Base-by-base conservation (phyloP, 2,329 filamentous ascomycete genomes). In the Plenodomus biglobosus region DNA sequence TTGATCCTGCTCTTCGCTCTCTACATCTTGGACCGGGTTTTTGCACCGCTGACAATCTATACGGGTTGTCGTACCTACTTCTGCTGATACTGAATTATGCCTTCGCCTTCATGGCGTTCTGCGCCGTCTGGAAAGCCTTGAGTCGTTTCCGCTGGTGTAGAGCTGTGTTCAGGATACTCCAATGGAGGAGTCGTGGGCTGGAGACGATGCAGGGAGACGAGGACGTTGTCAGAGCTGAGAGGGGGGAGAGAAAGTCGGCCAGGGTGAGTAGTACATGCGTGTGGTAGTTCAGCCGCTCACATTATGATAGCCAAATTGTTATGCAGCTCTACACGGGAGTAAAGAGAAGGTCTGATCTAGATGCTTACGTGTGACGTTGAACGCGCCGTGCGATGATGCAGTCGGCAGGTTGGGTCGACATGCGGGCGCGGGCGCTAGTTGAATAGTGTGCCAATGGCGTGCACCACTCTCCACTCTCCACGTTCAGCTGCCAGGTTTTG, bases 21-120 rank as follows among this genome's bases (percentile, higher is more conserved):
- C 18, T 37, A 19, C 10, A 38, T 17, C 15, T 45, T 2, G 42
- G 43, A 1, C 43, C 37, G 16, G 43, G 37, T 5, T 34, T 46
- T 7, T 46, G 43, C 3, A 46, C 43, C 15, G 22, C 21, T 22
- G 27, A 46, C 20, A 40, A 46, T 7, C 8, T 46, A 2, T 46
- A 40, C 20, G 43, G 42, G 2, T 30, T 40, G 1, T 20, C 37
- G 27, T 46, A 46, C 8, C 8, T 46, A 4, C 18, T 36, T 3
- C 18, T 46, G 3, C 27, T 46, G 5, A 20, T n/a, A 6, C 16
- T 40, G 17, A 46, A 40, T 1, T 46, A 36, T 17, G 38, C 21
- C 1, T n/a, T 46, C n/a, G 19, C 38, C 19, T 8, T 35, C n/a
- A 18, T 34, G 16, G 38, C 27, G 7, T 24, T 46, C 19, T 40